Base-by-base conservation (phyloP, 2,329 filamentous ascomycete species). In the Nigrograna mackinnonii region DNA sequence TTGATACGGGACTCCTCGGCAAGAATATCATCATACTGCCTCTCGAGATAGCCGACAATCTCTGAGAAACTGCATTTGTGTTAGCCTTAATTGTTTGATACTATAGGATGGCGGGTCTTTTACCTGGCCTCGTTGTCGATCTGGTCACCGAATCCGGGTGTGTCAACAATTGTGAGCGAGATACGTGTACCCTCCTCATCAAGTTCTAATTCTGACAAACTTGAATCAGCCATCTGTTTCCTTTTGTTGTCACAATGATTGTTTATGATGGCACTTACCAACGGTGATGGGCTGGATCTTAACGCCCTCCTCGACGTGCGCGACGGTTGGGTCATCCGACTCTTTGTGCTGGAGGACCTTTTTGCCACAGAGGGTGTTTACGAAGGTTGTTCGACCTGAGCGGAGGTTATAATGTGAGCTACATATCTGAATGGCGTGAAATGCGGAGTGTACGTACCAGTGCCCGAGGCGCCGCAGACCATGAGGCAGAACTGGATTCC, bases 401-500 rank as follows among this genome's bases (percentile, higher is more conserved):
- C 17, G 33, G 39, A 32, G 22, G 21, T 20, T 9, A 22, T 43
- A 13, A 28, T n/a, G 39, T 53, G 14, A 49, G 47, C 30, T n/a
- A 39, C 33, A 46, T 40, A 39, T 18, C 33, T 24, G 22, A 17
- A 22, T 24, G 16, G 37, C 6, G 35, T 6, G 31, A 7, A 22
- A 39, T 28, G 43, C 44, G 46, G 32, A 20, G 14, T 42, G 45
- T 46, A 77, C 82, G 67, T 84, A 96, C 91, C 94, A 75, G 94
- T 97, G 74, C 94, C 94, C 62, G 92, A 97, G 70, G 94, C 94
- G 79, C 94, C 94, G 72, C 94, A 97, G 67, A 99, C 94, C 94
- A 99, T 99, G 83, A 99, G 77, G 75, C 91, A 97, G 80, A 99
- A 99, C 82, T 99, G 94, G 70, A 99, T 97, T 70, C 94, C 94